A percentile compares a stretch with the other conserved stretches of the same genome.
phyloP scores from a whole-genome alignment of 1,139 yeast species.

The Suhomyces coccinellae region DNA sequence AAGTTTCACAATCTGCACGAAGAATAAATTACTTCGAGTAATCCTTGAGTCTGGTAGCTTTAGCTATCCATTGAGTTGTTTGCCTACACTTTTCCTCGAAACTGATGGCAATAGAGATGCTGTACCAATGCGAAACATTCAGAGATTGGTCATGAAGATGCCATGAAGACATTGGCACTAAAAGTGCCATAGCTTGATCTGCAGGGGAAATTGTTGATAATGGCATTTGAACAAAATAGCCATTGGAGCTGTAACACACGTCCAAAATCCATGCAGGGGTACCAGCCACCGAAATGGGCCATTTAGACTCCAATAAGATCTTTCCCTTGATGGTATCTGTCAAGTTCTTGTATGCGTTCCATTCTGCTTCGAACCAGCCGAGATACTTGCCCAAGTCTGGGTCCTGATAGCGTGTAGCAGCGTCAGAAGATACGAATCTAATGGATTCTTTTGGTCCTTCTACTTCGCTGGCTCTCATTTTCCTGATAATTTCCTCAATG shows the following conservation, averaged over 20 bases:
- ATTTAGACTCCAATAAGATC: constrained; percentile 6
- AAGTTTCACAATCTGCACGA: background rate
- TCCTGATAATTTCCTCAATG: constrained; percentile 9
- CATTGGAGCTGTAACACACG: constrained; percentile 7
- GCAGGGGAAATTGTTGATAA: constrained; percentile 7
- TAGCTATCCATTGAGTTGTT: constrained; percentile 7
- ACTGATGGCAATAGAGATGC: constrained; percentile 1
- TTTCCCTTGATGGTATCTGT: constrained; percentile 5
- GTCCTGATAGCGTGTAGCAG: constrained; percentile 5
- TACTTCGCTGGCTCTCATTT: constrained; percentile 5
- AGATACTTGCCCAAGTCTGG: constrained; percentile 6
- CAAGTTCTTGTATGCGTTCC: constrained; percentile 8
- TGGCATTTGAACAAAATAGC: constrained; percentile 10
- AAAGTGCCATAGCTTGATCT: constrained; percentile 9
- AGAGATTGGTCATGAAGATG: constrained; percentile 9
- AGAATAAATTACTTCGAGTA: constrained; percentile 1
- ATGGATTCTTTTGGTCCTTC: constrained; percentile 3
- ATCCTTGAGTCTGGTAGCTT: constrained; percentile 8
- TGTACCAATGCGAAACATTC: constrained; percentile 10
- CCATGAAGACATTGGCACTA: constrained; percentile 12
- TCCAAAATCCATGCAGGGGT: constrained; percentile 10
- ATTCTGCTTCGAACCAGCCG: constrained; percentile 9
- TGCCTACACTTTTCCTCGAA: constrained; percentile 1
- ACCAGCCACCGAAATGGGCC: constrained; percentile 8
- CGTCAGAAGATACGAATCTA: constrained; percentile 4